Percentiles rank a stretch among this genome's conserved stretches.
phyloP scores from a whole-genome alignment of 2,329 filamentous ascomycete genomes.

The Ceratocystis huliohia region DNA sequence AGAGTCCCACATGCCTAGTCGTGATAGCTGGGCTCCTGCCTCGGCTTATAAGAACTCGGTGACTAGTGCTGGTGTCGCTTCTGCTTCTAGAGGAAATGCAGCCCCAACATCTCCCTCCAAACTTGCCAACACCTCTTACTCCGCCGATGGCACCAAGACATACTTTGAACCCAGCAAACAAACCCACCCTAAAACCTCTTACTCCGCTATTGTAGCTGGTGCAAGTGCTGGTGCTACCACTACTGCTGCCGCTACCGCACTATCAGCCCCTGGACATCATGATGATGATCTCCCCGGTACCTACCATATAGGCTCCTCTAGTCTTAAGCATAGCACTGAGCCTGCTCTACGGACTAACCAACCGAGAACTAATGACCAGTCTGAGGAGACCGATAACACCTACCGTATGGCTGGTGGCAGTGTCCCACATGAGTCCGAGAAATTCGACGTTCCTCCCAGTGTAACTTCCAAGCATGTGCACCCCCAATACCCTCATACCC shows the following conservation, averaged over 20 bases:
- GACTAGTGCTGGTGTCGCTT: conserved; percentile 9
- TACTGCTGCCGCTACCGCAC: not conserved
- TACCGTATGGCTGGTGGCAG: conserved; percentile 17
- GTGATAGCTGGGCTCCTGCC: conserved; percentile 9
- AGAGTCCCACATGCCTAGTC: not conserved
- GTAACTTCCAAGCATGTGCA: conserved; percentile 7
- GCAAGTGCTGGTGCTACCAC: not conserved
- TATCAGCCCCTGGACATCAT: conserved; percentile 11
- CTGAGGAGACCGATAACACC: not conserved
- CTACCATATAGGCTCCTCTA: conserved; percentile 7
- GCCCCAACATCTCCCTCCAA: not conserved
- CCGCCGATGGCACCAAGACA: conserved; percentile 12
- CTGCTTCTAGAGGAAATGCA: not conserved
- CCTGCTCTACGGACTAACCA: conserved; percentile 11
- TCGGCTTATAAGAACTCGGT: conserved; percentile 12
- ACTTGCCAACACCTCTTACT: not conserved
- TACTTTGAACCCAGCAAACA: conserved; percentile 3
- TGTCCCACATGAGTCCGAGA: conserved; percentile 9
- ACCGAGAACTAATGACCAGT: not conserved
- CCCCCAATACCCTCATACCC: not conserved
- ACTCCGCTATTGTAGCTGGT: not conserved
- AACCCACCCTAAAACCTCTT: not conserved
- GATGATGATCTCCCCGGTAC: conserved; percentile 5
- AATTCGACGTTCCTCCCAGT: conserved; percentile 9
- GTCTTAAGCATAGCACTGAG: conserved; percentile 11